These are phyloP conservation scores for Globisporangium canariense DNA, from an alignment of 352 stramenopile species.

Conservation along the genomic window DNA sequence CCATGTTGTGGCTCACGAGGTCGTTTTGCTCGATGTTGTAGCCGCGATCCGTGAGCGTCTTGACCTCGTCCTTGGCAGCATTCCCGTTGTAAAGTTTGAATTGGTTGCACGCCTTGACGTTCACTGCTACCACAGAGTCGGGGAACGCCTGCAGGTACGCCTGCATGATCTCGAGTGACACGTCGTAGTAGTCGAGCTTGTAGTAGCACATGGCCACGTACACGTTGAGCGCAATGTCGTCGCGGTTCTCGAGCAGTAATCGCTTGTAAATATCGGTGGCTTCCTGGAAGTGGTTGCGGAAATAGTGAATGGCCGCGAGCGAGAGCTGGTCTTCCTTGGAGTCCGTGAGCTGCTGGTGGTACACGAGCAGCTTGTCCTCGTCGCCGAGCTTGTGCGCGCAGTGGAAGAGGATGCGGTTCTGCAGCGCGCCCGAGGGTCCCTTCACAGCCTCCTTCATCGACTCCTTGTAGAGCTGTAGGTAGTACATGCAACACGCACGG, in stretches of 20 bases:
- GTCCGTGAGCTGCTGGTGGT: conserved; percentile 93
- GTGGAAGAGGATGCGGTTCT: conserved; percentile 95
- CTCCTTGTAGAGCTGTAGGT: conserved; percentile 91
- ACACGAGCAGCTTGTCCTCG: conserved; percentile 93
- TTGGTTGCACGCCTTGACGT: conserved; percentile 97
- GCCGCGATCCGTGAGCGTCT: conserved; percentile 88
- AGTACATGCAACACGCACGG: conserved; percentile 92
- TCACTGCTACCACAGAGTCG: conserved; percentile 91
- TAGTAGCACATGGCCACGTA: conserved; percentile 99
- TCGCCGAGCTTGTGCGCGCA: conserved; percentile 91
- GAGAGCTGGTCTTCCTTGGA: conserved; percentile 93
- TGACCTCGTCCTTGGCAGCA: conserved; percentile 93
- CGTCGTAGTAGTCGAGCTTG: conserved; percentile 98
- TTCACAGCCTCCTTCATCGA: conserved; percentile 74
- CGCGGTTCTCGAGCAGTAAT: conserved; percentile 92
- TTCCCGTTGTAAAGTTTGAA: conserved; percentile 97
- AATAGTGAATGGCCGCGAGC: conserved; percentile 95
- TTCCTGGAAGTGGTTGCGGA: conserved; percentile 93
- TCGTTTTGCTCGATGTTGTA: conserved; percentile 90
- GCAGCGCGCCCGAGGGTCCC: conserved; percentile 64
- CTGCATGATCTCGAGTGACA: conserved; percentile 95
- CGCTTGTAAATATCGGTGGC: conserved; percentile 96
- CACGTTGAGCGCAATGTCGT: conserved; percentile 96
- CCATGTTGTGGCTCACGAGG: conserved; percentile 95
- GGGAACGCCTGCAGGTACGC: conserved; percentile 92